Conservation (phyloP, 2,329 filamentous ascomycete genomes). For the Ceratocystis cubensis region DNA sequence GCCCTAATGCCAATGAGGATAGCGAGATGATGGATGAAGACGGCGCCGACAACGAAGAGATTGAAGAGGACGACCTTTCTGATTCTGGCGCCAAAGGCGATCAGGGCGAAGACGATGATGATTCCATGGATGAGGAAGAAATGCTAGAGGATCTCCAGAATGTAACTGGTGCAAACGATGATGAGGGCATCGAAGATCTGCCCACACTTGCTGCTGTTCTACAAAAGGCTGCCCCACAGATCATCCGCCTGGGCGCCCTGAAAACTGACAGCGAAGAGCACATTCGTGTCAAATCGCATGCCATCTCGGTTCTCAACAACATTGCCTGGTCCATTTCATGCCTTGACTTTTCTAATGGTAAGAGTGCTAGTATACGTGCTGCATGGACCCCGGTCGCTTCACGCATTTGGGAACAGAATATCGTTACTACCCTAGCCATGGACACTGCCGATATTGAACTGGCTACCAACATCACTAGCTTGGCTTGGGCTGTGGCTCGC, state of each 20-base stretch:
- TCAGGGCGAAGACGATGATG: slow-evolving; percentile 31
- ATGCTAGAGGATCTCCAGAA: slow-evolving; percentile 54
- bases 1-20: slow-evolving; percentile 28
- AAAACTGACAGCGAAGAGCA: slow-evolving; percentile 32
- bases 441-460: slow-evolving; percentile 50
- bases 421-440: slow-evolving; percentile 45
- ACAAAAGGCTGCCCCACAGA: slow-evolving; percentile 35
- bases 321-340: slow-evolving; percentile 54
- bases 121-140: slow-evolving; percentile 45
- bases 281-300: slow-evolving; percentile 38
- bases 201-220: slow-evolving; percentile 41
- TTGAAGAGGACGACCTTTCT: slow-evolving; percentile 29
- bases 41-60: slow-evolving; percentile 27
- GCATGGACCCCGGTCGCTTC: slow-evolving; percentile 44
- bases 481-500: slow-evolving; percentile 53
- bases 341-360: slow-evolving; percentile 44
- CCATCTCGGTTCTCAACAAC: slow-evolving; percentile 52
- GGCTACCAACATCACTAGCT: slow-evolving; percentile 49
- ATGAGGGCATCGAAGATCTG: slow-evolving; percentile 36
- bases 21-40: slow-evolving; percentile 27
- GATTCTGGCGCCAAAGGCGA: slow-evolving; percentile 30
- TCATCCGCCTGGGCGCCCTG: slow-evolving; percentile 37
- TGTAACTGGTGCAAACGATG: slow-evolving; percentile 39
- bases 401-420: slow-evolving; percentile 44
- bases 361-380: slow-evolving; percentile 39